These are phyloP conservation scores for Paulownia fortunei DNA, from an alignment of 257 asterid species.

Conservation along the genomic window DNA sequence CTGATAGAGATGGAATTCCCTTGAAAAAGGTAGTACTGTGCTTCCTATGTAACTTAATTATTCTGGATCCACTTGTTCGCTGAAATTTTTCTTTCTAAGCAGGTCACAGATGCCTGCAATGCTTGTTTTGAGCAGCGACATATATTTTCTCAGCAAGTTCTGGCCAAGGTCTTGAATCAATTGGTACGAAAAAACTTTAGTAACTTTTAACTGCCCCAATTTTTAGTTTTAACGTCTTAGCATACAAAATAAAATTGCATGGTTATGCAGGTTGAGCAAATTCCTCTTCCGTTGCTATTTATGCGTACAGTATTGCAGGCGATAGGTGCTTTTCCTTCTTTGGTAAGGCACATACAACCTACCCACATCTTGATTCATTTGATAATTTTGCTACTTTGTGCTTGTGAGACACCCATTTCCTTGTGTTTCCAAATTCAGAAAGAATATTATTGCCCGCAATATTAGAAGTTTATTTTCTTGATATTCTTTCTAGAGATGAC, in stretches of 20 bases:
- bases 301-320: constrained; percentile 99
- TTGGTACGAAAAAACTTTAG: constrained; percentile 62
- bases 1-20: constrained; percentile 87
- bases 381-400: constrained; percentile 16
- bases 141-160: constrained; percentile 88
- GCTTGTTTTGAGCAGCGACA: constrained; percentile 93
- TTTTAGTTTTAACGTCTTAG: constrained; percentile 5
- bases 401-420: constrained; percentile 23
- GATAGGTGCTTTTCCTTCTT: constrained; percentile 89
- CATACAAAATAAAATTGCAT: constrained; percentile 26
- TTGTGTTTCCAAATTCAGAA: neutral
- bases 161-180: constrained; percentile 96
- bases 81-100: constrained; percentile 41
- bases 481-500: constrained; percentile 5
- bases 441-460: neutral
- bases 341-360: constrained; percentile 60
- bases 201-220: neutral
- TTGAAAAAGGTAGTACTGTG: constrained; percentile 75
- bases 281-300: constrained; percentile 91
- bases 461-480: neutral
- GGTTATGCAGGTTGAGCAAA: constrained; percentile 90
- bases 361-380: constrained; percentile 16
- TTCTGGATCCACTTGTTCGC: constrained; percentile 31
- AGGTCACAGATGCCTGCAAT: constrained; percentile 99
- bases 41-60: constrained; percentile 23